Evolutionary conservation across 2,329 filamentous ascomycete genomes (phyloP), one percentile per base, ranked within the genome.

Genomic region (Diaporthe nobilis): DNA sequence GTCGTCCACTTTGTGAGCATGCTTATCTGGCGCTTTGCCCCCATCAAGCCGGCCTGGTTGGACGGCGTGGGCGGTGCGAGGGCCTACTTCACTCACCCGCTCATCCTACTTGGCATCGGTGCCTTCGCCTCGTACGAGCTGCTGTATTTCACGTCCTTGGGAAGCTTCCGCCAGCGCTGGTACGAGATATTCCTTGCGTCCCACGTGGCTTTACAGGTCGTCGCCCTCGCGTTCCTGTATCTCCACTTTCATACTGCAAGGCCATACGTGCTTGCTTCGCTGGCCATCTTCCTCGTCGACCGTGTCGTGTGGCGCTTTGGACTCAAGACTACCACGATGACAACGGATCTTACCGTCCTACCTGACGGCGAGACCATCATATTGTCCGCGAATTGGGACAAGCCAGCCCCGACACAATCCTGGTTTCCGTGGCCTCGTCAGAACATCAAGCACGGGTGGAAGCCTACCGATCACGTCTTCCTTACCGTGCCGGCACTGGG

Each of bases 401-500:
- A 84, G 25, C 61, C 57, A 6, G 4, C 55, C 4, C n/a, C 37
- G 2, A 37, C 17, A 25, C 17, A 13, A 8, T 28, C 47, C n/a
- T 68, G 70, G 63, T 22, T 42, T 10, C n/a, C 53, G 10, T 76
- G 72, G 79, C 39, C 81, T 78, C 44, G 79, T 75, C 76, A 82
- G 75, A 84, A 84, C 79, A 86, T 89, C 78, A 80, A 78, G 6
- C 77, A 85, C 67, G 91, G 91, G 55, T 93, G 92, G 91, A 80
- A 85, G 28, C 88, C 91, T 3, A 90, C 90, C 22, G 90, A 92
- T 79, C 92, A 93, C 81, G 86, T 92, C 67, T 93, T 93, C 82
- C 81, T 93, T 74, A 89, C 89, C 1, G 83, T 93, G 0, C 91
- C 91, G 0, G 84, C 83, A 0, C 85, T 93, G 8, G 88, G 88